Evolutionary conservation across 257 asterid genomes (phyloP).

Genomic region (Nicotiana tomentosiformis): DNA sequence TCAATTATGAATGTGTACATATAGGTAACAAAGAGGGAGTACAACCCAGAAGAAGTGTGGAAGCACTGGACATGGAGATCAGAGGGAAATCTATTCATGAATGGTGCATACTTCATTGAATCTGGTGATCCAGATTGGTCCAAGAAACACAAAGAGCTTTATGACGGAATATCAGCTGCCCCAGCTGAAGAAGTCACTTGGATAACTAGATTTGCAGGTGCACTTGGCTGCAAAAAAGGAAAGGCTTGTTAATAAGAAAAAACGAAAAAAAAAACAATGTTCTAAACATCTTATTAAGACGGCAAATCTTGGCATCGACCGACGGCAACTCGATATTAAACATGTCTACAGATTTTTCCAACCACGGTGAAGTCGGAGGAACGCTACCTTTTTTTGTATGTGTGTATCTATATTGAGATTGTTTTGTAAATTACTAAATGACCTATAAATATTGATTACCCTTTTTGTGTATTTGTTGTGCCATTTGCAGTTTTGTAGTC

Average conservation of each 20-base stretch:
- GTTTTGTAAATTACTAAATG: neutral
- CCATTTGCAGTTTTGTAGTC: neutral
- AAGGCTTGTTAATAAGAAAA: constrained; percentile 25
- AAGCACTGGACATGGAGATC: constrained; percentile 67
- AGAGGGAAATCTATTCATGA: constrained; percentile 44
- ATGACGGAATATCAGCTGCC: constrained; percentile 35
- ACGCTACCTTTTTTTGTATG: neutral
- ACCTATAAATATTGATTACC: neutral
- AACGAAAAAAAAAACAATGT: neutral
- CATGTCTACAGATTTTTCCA: too few relatives aligned
- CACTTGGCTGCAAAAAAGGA: constrained; percentile 35
- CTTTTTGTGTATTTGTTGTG: neutral
- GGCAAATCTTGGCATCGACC: neutral
- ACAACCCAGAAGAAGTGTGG: constrained; percentile 26
- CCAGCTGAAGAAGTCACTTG: constrained; percentile 22
- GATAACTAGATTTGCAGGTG: constrained; percentile 46
- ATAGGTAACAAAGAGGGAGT: neutral
- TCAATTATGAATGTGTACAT: neutral
- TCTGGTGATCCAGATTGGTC: constrained; percentile 47
- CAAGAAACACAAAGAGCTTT: constrained; percentile 37
- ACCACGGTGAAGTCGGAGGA: too few relatives aligned
- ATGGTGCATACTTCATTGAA: constrained; percentile 53
- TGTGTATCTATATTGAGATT: neutral
- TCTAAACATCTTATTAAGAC: neutral
- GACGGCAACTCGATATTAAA: too few relatives aligned